These are phyloP conservation scores for Tricholoma saponaceum DNA, from an alignment of 768 basidiomycete genomes.

Conservation along the genomic window DNA sequence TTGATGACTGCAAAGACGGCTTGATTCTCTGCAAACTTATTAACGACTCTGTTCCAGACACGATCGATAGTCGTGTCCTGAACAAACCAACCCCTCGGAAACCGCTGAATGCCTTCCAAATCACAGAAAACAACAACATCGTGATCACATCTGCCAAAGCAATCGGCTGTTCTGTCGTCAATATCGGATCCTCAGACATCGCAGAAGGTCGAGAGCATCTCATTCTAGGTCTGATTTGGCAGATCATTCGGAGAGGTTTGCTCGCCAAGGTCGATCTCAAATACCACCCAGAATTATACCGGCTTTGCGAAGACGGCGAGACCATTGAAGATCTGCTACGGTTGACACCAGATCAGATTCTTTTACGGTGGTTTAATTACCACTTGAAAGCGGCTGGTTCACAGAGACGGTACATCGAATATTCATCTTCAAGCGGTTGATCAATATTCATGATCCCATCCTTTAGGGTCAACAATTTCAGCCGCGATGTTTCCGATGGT, in stretches of 20 bases:
- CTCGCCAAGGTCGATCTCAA: constrained; percentile 97
- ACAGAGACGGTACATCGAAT: constrained; percentile 60
- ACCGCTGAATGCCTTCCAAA: constrained; percentile 95
- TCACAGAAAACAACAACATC: constrained; percentile 99
- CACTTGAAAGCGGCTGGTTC: constrained; percentile 95
- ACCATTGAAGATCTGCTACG: constrained; percentile 93
- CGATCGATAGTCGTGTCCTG: constrained; percentile 96
- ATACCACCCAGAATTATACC: constrained; percentile 93
- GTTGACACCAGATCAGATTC: constrained; percentile 94
- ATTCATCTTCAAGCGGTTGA: background rate
- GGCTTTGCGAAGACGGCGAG: constrained; percentile 95
- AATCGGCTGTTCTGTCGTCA: constrained; percentile 98
- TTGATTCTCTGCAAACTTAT: constrained; percentile 97
- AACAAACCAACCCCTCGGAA: constrained; percentile 82
- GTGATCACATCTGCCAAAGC: constrained; percentile 97
- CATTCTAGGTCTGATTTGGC: constrained; percentile 98
- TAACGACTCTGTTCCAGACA: constrained; percentile 99
- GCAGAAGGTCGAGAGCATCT: constrained; percentile 93
- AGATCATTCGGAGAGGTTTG: constrained; percentile 91
- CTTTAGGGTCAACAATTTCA: constrained; percentile 91
- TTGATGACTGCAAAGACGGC: constrained; percentile 95
- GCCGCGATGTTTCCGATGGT: constrained; percentile 93
- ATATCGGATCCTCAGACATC: constrained; percentile 92
- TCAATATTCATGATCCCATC: constrained; percentile 6
- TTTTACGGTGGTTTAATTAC: constrained; percentile 99